These are phyloP conservation scores for Hirsutella thompsonii DNA, from an alignment of 2,329 filamentous ascomycete genomes.

Conservation along the genomic window DNA sequence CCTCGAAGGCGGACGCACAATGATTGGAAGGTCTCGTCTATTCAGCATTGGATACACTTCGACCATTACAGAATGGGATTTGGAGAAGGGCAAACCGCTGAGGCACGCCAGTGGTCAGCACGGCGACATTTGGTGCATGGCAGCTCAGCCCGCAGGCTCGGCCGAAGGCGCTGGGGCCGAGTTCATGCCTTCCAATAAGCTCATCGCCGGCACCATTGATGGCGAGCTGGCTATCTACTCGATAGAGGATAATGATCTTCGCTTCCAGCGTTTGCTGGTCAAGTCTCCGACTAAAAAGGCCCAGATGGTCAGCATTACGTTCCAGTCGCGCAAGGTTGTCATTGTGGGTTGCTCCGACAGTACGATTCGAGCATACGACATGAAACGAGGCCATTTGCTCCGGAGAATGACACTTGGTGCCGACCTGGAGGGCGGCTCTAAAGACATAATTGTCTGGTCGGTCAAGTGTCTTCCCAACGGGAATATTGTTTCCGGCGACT, in stretches of 20 bases:
- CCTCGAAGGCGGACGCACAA: slow-evolving; percentile 45
- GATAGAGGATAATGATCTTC: slow-evolving; percentile 71
- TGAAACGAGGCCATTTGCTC: slow-evolving; percentile 61
- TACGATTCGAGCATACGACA: slow-evolving; percentile 84
- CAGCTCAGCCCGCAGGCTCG: slow-evolving; percentile 55
- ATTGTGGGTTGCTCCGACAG: slow-evolving; percentile 94
- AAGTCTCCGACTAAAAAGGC: slow-evolving; percentile 72
- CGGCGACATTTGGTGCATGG: slow-evolving; percentile 94
- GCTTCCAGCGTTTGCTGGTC: slow-evolving; percentile 64
- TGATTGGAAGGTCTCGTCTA: slow-evolving; percentile 64
- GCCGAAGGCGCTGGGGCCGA: slow-evolving; percentile 9
- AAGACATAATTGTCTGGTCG: slow-evolving; percentile 84
- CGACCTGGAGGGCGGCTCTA: slow-evolving; percentile 62
- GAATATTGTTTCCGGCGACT: slow-evolving; percentile 89
- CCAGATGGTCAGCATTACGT: slow-evolving; percentile 81
- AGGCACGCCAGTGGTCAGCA: slow-evolving; percentile 83
- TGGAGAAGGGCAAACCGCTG: slow-evolving; percentile 64
- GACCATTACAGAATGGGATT: slow-evolving; percentile 88
- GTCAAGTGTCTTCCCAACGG: slow-evolving; percentile 79
- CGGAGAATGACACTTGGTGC: slow-evolving; percentile 78
- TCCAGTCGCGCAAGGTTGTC: slow-evolving; percentile 70
- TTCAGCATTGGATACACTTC: slow-evolving; percentile 96
- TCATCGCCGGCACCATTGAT: slow-evolving; percentile 82
- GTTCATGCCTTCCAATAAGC: slow-evolving; percentile 36
- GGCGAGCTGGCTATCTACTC: slow-evolving; percentile 80